Percentiles rank a stretch among this genome's conserved stretches.
phyloP scores from a whole-genome alignment of 2,329 filamentous ascomycete species.

The Pseudogymnoascus sp. region DNA sequence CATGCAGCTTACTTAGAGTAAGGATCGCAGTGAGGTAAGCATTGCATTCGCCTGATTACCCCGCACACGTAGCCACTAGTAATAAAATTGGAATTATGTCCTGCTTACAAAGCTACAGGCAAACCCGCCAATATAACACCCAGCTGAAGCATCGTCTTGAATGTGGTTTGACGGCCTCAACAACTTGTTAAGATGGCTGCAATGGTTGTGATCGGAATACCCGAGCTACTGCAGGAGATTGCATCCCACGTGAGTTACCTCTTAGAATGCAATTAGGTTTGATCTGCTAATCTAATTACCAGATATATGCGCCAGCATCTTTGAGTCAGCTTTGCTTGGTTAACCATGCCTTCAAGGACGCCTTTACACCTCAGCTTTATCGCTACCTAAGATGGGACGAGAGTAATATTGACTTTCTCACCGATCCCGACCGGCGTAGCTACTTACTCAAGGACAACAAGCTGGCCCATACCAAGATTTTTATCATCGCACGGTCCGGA shows the following conservation, averaged over 20 bases:
- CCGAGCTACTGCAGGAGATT: neutral
- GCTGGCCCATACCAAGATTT: neutral
- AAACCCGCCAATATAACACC: neutral
- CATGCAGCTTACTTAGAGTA: too few relatives aligned
- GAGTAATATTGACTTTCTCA: neutral
- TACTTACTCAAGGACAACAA: neutral
- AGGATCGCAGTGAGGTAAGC: too few relatives aligned
- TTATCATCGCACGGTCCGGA: neutral
- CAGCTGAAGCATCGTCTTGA: neutral
- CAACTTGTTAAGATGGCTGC: neutral
- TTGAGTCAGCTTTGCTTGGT: neutral
- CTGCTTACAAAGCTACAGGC: neutral
- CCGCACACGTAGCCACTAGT: too few relatives aligned
- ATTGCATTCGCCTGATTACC: too few relatives aligned
- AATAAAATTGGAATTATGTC: too few relatives aligned
- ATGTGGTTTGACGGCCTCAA: neutral
- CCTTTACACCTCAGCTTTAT: neutral
- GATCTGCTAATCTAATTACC: neutral
- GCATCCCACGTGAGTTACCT: neutral
- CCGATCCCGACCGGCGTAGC: neutral
- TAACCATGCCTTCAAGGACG: neutral
- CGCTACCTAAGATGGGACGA: neutral
- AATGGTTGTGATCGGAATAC: neutral
- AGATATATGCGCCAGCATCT: neutral
- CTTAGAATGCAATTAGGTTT: neutral